phyloP scores from a whole-genome alignment of 176 grass and related monocot species.

The Alloteropsis semialata region DNA sequence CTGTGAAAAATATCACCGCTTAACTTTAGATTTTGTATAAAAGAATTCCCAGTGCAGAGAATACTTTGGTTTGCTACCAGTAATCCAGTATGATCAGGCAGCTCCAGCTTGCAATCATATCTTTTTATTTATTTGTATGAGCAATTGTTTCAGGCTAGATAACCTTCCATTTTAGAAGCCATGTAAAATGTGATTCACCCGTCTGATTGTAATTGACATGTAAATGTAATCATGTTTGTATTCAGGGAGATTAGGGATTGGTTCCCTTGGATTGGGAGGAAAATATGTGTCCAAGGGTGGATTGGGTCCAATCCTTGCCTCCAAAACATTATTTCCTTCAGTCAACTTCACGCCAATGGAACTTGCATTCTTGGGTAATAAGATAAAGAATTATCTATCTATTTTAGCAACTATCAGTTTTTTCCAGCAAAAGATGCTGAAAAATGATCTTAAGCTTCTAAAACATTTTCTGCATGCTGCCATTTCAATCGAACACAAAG shows the following conservation, averaged over 20 bases:
- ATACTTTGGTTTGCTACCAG: neutral
- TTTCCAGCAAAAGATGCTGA: no score
- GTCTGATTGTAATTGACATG: neutral
- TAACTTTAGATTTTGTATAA: conserved; percentile 5
- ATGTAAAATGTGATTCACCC: neutral
- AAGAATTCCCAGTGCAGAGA: neutral
- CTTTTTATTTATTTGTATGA: neutral
- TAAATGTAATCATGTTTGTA: no score
- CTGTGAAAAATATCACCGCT: neutral
- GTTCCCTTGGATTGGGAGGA: no score
- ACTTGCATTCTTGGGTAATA: no score
- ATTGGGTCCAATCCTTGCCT: no score
- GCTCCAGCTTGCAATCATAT: neutral
- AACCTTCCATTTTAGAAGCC: neutral
- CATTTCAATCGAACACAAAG: neutral
- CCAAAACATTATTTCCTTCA: no score
- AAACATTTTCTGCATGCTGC: no score
- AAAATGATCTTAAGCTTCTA: no score
- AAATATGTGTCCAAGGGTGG: no score
- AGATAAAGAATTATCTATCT: neutral
- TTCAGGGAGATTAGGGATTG: no score
- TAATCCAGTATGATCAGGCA: conserved; percentile 1
- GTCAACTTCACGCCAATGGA: no score
- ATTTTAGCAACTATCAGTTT: no score
- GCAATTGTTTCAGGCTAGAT: neutral